Evolutionary conservation across 352 stramenopile species (phyloP).

Genomic region (Pythium monospermum): DNA sequence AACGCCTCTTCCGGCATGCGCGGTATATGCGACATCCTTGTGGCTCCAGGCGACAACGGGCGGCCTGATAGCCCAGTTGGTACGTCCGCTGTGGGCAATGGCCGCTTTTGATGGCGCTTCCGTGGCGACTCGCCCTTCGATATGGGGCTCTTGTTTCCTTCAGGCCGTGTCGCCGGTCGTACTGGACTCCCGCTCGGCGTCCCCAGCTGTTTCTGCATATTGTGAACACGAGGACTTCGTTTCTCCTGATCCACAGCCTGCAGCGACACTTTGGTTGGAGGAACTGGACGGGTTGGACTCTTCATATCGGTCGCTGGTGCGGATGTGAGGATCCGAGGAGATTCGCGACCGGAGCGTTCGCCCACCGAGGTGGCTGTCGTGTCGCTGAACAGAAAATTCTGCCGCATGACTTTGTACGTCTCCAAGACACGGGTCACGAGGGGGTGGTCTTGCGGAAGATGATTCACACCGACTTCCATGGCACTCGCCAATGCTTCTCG

Average conservation of each 20-base stretch:
- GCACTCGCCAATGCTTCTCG: conserved; percentile 48
- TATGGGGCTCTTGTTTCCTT: conserved; percentile 9
- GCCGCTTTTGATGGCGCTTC: conserved; percentile 29
- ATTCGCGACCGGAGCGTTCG: conserved; percentile 2
- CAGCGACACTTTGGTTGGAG: neutral
- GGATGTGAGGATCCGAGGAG: too few species aligned
- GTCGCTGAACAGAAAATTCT: conserved; percentile 54
- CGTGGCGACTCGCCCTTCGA: conserved; percentile 28
- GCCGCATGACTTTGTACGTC: conserved; percentile 65
- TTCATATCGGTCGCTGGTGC: neutral
- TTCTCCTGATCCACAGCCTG: neutral
- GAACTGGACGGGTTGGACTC: neutral
- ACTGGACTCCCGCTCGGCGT: conserved; percentile 1
- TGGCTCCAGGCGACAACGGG: conserved; percentile 40
- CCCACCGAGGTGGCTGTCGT: neutral
- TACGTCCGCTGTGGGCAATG: conserved; percentile 33
- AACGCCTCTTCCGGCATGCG: conserved; percentile 40
- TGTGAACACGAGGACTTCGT: conserved; percentile 20
- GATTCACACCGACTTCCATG: conserved; percentile 58
- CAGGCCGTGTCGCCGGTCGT: conserved; percentile 18
- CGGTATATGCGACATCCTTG: conserved; percentile 35
- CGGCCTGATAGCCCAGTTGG: conserved; percentile 28
- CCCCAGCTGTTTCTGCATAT: conserved; percentile 12
- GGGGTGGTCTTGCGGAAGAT: conserved; percentile 43
- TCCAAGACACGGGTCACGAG: conserved; percentile 51